Conservation (phyloP, 345 rosid species). For the Lumnitzera racemosa region DNA sequence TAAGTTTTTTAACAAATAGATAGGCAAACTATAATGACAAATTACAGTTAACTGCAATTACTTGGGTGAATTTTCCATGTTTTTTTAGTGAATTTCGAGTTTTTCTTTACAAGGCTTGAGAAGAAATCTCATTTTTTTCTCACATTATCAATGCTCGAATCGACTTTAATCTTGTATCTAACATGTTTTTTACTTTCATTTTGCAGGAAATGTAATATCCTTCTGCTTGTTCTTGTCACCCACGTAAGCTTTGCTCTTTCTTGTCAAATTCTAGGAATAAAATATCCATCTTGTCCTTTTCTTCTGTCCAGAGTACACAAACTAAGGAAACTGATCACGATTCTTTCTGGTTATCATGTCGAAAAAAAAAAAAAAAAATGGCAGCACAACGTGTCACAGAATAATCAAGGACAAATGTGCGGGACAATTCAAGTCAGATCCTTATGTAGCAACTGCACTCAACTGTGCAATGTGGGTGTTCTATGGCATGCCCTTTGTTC, state of each 20-base stretch:
- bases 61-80: too few relatives aligned
- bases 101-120: neutral
- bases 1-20: too few relatives aligned
- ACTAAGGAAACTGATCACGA: too few relatives aligned
- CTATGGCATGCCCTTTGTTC: slow-evolving; percentile 63
- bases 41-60: too few relatives aligned
- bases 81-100: too few relatives aligned
- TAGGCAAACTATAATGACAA: too few relatives aligned
- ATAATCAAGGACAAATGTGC: slow-evolving; percentile 47
- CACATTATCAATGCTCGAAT: neutral
- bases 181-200: neutral
- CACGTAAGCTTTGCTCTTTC: slow-evolving; percentile 29
- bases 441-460: slow-evolving; percentile 60
- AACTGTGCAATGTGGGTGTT: slow-evolving; percentile 69
- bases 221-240: slow-evolving; percentile 66
- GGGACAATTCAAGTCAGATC: slow-evolving; percentile 58
- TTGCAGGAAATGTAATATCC: slow-evolving; percentile 68
- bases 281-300: too few relatives aligned
- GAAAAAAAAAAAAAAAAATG: neutral
- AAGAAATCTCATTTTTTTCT: neutral
- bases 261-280: neutral
- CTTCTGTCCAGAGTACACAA: too few relatives aligned
- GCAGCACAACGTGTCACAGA: slow-evolving; percentile 55
- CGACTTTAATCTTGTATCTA: neutral
- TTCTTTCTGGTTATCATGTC: neutral